Evolutionary conservation across 352 stramenopile genomes (phyloP).

Genomic region (Phytophthora pinifolia): DNA sequence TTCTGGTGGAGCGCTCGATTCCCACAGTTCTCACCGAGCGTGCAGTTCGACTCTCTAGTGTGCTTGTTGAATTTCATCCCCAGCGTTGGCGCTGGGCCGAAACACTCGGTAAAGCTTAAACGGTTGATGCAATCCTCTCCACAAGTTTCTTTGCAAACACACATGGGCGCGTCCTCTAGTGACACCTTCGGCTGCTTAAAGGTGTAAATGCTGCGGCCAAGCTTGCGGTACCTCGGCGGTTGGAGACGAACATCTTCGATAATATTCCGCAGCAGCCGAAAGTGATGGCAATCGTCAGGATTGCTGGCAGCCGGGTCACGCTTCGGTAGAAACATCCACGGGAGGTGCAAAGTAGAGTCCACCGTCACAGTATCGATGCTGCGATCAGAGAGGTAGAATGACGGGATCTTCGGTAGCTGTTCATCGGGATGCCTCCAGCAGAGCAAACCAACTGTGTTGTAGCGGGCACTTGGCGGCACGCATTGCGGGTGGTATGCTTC

Average conservation of each 20-base stretch:
- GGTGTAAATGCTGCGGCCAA: slow-evolving; percentile 82
- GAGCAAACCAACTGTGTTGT: slow-evolving; percentile 91
- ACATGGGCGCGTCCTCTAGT: slow-evolving; percentile 78
- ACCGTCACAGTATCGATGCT: slow-evolving; percentile 71
- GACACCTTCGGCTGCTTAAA: slow-evolving; percentile 82
- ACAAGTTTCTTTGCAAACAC: slow-evolving; percentile 76
- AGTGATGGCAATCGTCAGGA: slow-evolving; percentile 69
- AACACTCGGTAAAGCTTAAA: slow-evolving; percentile 92
- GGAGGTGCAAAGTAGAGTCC: slow-evolving; percentile 75
- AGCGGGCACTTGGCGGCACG: slow-evolving; percentile 88
- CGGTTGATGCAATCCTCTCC: slow-evolving; percentile 95
- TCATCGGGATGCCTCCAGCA: slow-evolving; percentile 88
- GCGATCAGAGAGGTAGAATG: slow-evolving; percentile 64
- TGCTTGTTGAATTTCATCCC: slow-evolving; percentile 73
- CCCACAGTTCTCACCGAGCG: slow-evolving; percentile 87
- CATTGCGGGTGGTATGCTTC: slow-evolving; percentile 93
- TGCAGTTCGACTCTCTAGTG: slow-evolving; percentile 89
- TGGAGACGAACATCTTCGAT: slow-evolving; percentile 78
- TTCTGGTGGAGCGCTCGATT: slow-evolving; percentile 91
- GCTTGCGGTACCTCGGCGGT: slow-evolving; percentile 73
- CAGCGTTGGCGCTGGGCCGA: slow-evolving; percentile 62
- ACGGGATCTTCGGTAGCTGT: slow-evolving; percentile 76
- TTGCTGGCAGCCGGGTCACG: slow-evolving; percentile 51
- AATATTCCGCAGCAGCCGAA: slow-evolving; percentile 64
- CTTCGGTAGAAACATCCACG: slow-evolving; percentile 80